phyloP scores from a whole-genome alignment of 139 green algal genomes.

The Coelastrella sp. region DNA sequence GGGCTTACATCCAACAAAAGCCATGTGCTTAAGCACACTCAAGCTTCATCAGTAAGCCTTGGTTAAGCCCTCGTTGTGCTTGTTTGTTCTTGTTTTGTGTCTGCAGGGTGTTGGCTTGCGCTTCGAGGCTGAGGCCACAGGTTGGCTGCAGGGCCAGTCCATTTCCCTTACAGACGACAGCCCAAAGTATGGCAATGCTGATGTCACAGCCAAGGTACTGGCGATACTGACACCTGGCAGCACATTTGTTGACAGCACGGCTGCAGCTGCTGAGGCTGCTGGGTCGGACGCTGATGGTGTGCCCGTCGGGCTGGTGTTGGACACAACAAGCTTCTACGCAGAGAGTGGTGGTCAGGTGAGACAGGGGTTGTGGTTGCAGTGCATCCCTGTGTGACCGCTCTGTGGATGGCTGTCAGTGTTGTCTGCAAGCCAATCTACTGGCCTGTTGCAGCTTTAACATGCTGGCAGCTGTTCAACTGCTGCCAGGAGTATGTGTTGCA shows the following conservation, averaged over 20 bases:
- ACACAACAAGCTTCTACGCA: slow-evolving; percentile 93
- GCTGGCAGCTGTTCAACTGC: neutral
- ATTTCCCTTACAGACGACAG: slow-evolving; percentile 84
- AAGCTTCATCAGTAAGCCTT: too few relatives aligned
- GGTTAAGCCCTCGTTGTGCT: too few relatives aligned
- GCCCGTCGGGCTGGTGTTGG: slow-evolving; percentile 90
- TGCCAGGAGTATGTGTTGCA: neutral
- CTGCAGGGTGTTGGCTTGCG: slow-evolving; percentile 68
- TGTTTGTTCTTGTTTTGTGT: neutral
- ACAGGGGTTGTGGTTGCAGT: neutral
- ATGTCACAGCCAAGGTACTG: slow-evolving; percentile 72
- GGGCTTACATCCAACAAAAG: neutral
- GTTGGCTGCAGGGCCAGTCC: slow-evolving; percentile 75
- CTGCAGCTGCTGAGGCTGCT: slow-evolving; percentile 1
- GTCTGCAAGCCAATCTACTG: neutral
- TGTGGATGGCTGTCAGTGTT: neutral
- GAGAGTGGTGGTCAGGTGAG: slow-evolving; percentile 90
- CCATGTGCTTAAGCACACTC: neutral
- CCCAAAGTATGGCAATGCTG: slow-evolving; percentile 84
- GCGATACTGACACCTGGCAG: slow-evolving; percentile 78
- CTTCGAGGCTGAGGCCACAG: slow-evolving; percentile 92
- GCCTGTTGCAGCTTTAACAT: neutral
- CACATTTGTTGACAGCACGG: slow-evolving; percentile 80
- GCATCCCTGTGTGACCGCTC: too few relatives aligned
- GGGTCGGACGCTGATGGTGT: slow-evolving; percentile 49